Evolutionary conservation across 345 rosid genomes (phyloP), one percentile per base, ranked within the genome.

Genomic region (Melaleuca quinquenervia): DNA sequence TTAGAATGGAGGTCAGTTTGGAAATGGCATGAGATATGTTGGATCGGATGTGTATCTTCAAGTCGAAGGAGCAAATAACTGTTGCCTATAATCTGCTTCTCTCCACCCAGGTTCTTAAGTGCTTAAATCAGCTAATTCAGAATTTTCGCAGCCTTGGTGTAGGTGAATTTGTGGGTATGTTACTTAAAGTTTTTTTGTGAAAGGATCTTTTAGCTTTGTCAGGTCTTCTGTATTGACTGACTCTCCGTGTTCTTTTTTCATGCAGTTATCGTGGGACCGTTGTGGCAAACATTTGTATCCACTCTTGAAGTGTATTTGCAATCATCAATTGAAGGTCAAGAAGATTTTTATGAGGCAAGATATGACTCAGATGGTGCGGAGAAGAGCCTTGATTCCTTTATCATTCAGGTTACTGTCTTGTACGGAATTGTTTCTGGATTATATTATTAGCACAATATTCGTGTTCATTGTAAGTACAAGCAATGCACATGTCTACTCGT

Each of bases 321-420:
- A 56, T 94, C 98, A 36, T 92, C 99, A 93, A 70, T 95, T 87
- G 93, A 93, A 89, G 98, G 98, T 86, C 86, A 89, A 75, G 97
- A 93, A 90, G 95, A 95, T 90, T 82, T 97, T 32, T 95, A 87
- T 89, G 96, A 92, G 51, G 99, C 94, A 87, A 91, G 93, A 86
- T 96, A 96, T 88, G 99, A 96, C 88, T 96, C 98, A 16, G 99
- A 96, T 92, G 98, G 99, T 88, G 95, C 90, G 82, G 99, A 96
- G 90, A 95, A 88, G 89, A 94, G 98, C 90, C 95, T 96, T 89
- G 98, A 95, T 90, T 95, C 98, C 83, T 96, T 96, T 89, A 89
- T 95, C 87, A 88, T 95, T 87, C 99, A 96, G 98, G 99, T 95
- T 84, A 70, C 78, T 70, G 24, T 32, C 78, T 64, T 32, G 22